Evolutionary conservation across 345 rosid species (phyloP).

Genomic region (Litchi chinensis): DNA sequence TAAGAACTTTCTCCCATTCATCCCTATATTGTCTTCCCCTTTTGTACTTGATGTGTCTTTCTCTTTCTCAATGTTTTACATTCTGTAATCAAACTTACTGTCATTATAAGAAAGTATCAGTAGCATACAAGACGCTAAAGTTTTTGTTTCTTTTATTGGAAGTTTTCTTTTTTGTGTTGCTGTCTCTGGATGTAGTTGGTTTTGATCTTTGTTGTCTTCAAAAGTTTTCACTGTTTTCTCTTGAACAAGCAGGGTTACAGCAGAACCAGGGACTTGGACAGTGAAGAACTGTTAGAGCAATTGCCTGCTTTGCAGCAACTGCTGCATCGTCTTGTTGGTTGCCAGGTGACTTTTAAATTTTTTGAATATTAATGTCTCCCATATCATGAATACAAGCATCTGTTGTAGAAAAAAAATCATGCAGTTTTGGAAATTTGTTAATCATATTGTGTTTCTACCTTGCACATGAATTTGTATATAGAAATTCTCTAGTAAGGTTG

Average conservation of each 20-base stretch:
- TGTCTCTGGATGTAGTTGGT: not conserved
- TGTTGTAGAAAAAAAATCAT: not conserved
- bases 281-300: slow-evolving; percentile 87
- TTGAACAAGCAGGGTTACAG: slow-evolving; percentile 71
- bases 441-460: slow-evolving; percentile 3
- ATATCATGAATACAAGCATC: not conserved
- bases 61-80: not conserved
- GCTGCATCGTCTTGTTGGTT: slow-evolving; percentile 90
- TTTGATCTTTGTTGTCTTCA: slow-evolving; percentile 9
- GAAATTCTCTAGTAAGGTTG: not conserved
- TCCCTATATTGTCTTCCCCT: not conserved
- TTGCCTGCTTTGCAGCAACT: slow-evolving; percentile 89
- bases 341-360: slow-evolving; percentile 60
- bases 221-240: slow-evolving; percentile 13
- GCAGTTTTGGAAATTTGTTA: slow-evolving; percentile 6
- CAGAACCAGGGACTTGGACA: slow-evolving; percentile 82
- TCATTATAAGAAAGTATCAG: not conserved
- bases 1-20: not conserved
- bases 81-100: not conserved
- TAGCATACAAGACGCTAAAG: not conserved
- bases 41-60: not conserved
- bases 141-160: not conserved
- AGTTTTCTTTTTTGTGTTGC: slow-evolving; percentile 4
- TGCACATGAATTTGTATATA: not conserved
- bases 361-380: slow-evolving; percentile 9